These are phyloP conservation scores for Colletotrichum graminicola DNA, from an alignment of 2,329 filamentous ascomycete species.

Conservation along the genomic window DNA sequence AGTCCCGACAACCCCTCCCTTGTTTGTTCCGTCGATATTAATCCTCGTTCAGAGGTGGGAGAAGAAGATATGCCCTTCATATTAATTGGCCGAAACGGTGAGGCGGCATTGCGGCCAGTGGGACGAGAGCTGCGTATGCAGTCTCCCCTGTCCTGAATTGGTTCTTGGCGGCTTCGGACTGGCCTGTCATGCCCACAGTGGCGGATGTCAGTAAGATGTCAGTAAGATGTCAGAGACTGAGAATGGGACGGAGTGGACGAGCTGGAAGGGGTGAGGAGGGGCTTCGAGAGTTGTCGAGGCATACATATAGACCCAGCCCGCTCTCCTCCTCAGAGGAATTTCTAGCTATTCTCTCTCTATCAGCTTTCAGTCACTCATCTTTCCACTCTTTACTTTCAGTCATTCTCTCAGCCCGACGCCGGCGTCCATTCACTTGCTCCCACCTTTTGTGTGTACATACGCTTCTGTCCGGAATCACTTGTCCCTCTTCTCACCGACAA, in stretches of 20 bases:
- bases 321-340: not conserved
- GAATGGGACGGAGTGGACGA: not conserved
- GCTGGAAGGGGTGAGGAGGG: not conserved
- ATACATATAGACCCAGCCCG: constrained; percentile 29
- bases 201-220: not conserved
- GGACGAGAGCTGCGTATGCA: constrained; percentile 15
- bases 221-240: not conserved
- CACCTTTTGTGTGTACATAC: constrained; percentile 37
- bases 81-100: constrained; percentile 17
- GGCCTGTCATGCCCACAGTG: constrained; percentile 25
- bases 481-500: constrained; percentile 30
- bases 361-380: constrained; percentile 40
- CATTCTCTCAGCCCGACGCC: constrained; percentile 41
- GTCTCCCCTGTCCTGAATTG: constrained; percentile 28
- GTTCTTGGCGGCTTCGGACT: constrained; percentile 29
- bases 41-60: constrained; percentile 5
- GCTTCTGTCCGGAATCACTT: constrained; percentile 34
- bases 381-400: constrained; percentile 40
- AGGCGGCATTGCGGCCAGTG: constrained; percentile 32
- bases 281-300: not conserved
- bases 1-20: not conserved
- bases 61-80: not conserved
- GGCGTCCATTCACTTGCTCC: constrained; percentile 39
- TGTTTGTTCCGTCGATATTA: constrained; percentile 27
- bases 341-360: constrained; percentile 14